A percentile compares a stretch with the other conserved stretches of the same genome.
Evolutionary conservation across 73 alveolate genomes (phyloP).

Genomic region (Durusdinium trenchii): DNA sequence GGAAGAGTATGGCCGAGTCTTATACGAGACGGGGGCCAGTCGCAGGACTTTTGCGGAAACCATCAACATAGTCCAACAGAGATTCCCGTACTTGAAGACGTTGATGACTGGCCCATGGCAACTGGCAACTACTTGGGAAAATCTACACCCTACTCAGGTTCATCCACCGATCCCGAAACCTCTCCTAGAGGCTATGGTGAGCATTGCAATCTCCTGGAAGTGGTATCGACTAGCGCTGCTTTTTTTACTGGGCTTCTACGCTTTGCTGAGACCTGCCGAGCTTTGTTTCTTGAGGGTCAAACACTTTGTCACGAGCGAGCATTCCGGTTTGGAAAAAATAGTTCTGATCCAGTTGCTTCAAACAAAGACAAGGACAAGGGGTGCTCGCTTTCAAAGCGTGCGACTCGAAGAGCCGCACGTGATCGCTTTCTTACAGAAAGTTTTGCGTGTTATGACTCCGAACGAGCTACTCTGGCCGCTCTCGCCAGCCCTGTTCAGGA

Average conservation of each 20-base stretch:
- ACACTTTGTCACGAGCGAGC: neutral
- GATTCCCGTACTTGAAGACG: neutral
- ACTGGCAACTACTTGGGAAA: conserved; percentile 6
- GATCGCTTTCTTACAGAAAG: neutral
- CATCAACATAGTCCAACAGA: neutral
- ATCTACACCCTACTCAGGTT: neutral
- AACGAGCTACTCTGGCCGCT: neutral
- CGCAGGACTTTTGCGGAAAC: conserved; percentile 2
- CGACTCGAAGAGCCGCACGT: conserved; percentile 31
- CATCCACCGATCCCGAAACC: conserved; percentile 34
- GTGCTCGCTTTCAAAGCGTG: neutral
- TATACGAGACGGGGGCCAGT: conserved; percentile 7
- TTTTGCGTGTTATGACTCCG: neutral
- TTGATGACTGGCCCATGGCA: conserved; percentile 14
- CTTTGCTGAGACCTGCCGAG: conserved; percentile 5
- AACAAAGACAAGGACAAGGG: neutral
- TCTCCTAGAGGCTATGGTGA: neutral
- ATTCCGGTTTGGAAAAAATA: neutral
- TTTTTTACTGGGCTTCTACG: conserved; percentile 13
- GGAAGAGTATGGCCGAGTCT: neutral
- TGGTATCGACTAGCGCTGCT: neutral
- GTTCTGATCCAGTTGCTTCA: neutral
- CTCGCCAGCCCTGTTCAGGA: neutral
- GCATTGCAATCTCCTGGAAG: neutral
- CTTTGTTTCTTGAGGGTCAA: neutral